A percentile compares a stretch with the other conserved stretches of the same genome.
These are phyloP conservation scores for Rugosomyces carneus DNA, from an alignment of 1,284 basidiomycete species.

Conservation along the genomic window DNA sequence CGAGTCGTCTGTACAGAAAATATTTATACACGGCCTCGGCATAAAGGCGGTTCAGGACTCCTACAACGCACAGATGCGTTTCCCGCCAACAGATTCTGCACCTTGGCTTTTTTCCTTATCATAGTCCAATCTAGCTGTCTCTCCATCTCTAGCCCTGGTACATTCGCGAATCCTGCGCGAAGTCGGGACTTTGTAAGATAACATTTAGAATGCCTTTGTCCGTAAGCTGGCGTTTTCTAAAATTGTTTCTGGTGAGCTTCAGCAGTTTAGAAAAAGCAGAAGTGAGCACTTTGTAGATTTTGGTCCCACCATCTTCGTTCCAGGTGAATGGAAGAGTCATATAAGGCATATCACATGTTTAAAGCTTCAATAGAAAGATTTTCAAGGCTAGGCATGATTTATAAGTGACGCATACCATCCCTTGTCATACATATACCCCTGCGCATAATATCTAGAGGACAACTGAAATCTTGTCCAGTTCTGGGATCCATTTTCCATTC, in stretches of 20 bases:
- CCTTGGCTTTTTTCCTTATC: slow-evolving; percentile 83
- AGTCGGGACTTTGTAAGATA: slow-evolving; percentile 59
- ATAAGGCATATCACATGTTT: no score
- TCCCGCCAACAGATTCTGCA: slow-evolving; percentile 72
- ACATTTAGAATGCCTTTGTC: slow-evolving; percentile 75
- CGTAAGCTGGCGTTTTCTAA: slow-evolving; percentile 72
- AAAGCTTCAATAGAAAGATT: no score
- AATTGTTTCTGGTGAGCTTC: not conserved
- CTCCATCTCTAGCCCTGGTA: slow-evolving; percentile 85
- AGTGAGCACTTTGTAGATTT: slow-evolving; percentile 16
- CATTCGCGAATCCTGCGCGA: slow-evolving; percentile 78
- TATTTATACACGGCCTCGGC: not conserved
- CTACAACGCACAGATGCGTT: slow-evolving; percentile 54
- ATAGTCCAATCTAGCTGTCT: slow-evolving; percentile 94
- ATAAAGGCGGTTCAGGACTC: no score
- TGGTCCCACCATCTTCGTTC: slow-evolving; percentile 12
- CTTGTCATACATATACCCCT: slow-evolving; percentile 9
- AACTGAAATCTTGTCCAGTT: not conserved
- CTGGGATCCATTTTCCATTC: slow-evolving; percentile 32
- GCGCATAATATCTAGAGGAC: slow-evolving; percentile 5
- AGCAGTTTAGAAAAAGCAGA: not conserved
- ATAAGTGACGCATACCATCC: slow-evolving; percentile 8
- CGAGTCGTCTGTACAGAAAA: slow-evolving; percentile 60
- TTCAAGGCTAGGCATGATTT: no score
- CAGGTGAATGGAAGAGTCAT: no score